Base-by-base conservation (phyloP, 768 basidiomycete species). In the Trametes elegans region DNA sequence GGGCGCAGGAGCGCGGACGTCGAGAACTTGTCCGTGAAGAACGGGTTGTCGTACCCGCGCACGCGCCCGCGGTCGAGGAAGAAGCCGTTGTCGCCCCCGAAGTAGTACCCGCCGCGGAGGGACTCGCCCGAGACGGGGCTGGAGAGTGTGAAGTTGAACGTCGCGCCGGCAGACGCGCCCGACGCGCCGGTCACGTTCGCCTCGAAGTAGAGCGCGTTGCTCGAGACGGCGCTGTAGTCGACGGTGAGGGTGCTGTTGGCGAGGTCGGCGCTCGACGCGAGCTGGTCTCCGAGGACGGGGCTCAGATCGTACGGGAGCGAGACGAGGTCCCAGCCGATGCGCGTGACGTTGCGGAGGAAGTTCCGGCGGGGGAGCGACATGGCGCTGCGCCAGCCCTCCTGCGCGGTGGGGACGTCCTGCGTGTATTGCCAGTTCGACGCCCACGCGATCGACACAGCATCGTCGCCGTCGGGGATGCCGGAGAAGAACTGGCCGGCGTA, bases 401-500 rank as follows among this genome's bases (percentile, higher is more conserved):
- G 28, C 32, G 24, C 57, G 16, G 57, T 58, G 16, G 57, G 57
- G 4, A 38, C 46, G 32, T 23, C 31, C 51, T 52, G 39, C 8
- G 40, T 44, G 50, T 58, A 58, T 40, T 52, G 50, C 50, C 57
- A 52, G 26, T 58, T 53, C 7, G 50, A 51, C 26, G 57, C 50
- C 57, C 57, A 58, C 2, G 50, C 50, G n/a, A 58, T 53, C 23
- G 49, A 58, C 24, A 58, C 7, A 14, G 44, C 32, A 46, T 47
- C 51, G 13, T 36, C 29, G 50, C 47, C 46, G 28, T 45, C 46
- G n/a, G 49, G 50, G 28, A 40, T 53, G 46, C 40, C 57, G 40
- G 41, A 53, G 46, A 58, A 52, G 41, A 53, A 53, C 51, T 58
- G 57, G 9, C 50, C 50, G 8, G 57, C 57, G 40, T 58, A 58